Base-by-base conservation (phyloP, 1,139 yeast genomes). In the Blastobotrys serpentis region DNA sequence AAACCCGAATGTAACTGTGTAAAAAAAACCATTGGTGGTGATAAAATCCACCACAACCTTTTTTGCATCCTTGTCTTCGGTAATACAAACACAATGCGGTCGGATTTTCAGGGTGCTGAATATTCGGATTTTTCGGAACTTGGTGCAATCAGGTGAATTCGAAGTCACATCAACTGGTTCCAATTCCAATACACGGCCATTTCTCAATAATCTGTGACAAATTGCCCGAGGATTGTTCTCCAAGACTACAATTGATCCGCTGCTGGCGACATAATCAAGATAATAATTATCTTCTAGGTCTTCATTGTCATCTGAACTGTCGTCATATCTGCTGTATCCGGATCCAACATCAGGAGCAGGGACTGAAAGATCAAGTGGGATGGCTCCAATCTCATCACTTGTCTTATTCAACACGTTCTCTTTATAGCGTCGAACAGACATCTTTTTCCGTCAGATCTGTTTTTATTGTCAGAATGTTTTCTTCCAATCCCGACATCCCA, bases 1-100 rank as follows among this genome's bases (percentile, higher is more conserved):
- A 25, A 56, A 51, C 13, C 50, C 54, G 26, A 63, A 47, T 5
- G 49, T 48, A 10, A 57, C 44, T 1, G 66, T 63, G 51, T 62
- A 62, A 17, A 61, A 46, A 39, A 60, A 54, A 22, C 65, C 65
- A 16, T 54, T 52, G 37, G 52, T 46, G 3, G 58, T 55, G 36
- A 63, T 54, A 33, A 57, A 59, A 39, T 63, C 66, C 4, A 63
- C 44, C 13, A 61, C 59, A 5, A 62, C 39, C 14, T 47, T 42
- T 30, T 50, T 52, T 33, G 46, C 50, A 3, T 40, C 30, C 2
- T 21, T 44, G 30, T 56, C 56, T 33, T 56, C 60, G n/a, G 56
- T 48, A 4, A 60, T 49, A 5, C 52, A 47, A 14, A 61, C 46
- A 44, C 66, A 62, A 36, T 56, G 49, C 13, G 47, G 50, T n/a